Percentiles rank a stretch among this genome's conserved stretches.
These are phyloP conservation scores for Termitomyces sp. DNA, from an alignment of 768 basidiomycete species.

Conservation along the genomic window DNA sequence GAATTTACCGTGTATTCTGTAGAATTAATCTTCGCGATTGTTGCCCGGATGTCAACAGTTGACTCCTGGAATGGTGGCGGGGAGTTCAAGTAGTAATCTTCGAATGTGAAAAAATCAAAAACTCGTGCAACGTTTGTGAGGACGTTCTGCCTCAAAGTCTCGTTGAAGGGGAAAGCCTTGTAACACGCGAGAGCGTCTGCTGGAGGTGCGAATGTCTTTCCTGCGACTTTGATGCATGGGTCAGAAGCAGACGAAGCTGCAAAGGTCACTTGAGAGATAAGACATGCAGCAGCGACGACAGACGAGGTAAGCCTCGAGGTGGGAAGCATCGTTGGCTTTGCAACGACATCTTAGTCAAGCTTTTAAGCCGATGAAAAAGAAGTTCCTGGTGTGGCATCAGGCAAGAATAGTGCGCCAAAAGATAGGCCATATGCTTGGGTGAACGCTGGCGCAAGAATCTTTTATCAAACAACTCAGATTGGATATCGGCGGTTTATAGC, in stretches of 20 bases:
- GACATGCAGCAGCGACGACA: constrained; percentile 2
- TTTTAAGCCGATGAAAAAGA: neutral
- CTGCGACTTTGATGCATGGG: constrained; percentile 33
- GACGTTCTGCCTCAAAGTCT: constrained; percentile 50
- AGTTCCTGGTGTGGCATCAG: neutral
- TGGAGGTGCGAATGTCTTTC: constrained; percentile 39
- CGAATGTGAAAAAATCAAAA: constrained; percentile 51
- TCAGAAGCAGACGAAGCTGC: constrained; percentile 24
- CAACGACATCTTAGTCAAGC: neutral
- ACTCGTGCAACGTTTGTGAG: constrained; percentile 39
- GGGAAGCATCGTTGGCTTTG: constrained; percentile 1
- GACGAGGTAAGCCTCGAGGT: neutral
- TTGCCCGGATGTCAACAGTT: constrained; percentile 46
- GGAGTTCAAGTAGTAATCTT: constrained; percentile 43
- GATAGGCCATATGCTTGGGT: neutral
- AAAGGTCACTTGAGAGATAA: constrained; percentile 5
- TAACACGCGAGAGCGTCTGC: constrained; percentile 52
- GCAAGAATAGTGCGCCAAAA: neutral
- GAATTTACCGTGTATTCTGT: constrained; percentile 39
- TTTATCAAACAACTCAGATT: neutral
- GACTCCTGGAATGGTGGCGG: constrained; percentile 52
- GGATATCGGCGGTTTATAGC: neutral
- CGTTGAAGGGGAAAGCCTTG: constrained; percentile 52
- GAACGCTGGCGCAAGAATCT: neutral
- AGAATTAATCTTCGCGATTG: constrained; percentile 39